Conservation (phyloP, 352 stramenopile genomes). For the Discostella stelligera region DNA sequence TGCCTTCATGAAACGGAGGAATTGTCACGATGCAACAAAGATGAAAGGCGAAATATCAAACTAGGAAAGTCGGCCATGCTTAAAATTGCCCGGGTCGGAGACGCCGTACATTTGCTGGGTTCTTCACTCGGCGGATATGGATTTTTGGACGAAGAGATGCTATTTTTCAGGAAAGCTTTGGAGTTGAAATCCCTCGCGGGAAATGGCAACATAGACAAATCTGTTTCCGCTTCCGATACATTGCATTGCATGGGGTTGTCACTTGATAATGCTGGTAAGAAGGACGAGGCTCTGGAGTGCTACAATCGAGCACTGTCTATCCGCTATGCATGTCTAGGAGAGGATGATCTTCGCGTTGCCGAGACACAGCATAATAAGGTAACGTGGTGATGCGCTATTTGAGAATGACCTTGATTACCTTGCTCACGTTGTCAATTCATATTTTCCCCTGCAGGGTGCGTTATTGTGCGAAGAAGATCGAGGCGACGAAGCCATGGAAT, state of each 20-base stretch:
- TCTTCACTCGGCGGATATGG: conserved; percentile 58
- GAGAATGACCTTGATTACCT: not conserved
- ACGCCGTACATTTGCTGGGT: conserved; percentile 59
- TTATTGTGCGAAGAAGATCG: conserved; percentile 58
- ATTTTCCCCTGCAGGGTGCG: conserved; percentile 34
- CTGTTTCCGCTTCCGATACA: conserved; percentile 52
- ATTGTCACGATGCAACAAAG: conserved; percentile 30
- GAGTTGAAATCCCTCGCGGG: conserved; percentile 45
- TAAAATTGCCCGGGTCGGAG: conserved; percentile 49
- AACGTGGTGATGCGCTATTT: conserved; percentile 8
- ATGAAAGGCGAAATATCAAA: conserved; percentile 29
- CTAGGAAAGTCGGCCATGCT: conserved; percentile 34
- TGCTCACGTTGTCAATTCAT: conserved; percentile 9
- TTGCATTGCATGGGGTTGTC: conserved; percentile 62
- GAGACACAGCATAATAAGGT: conserved; percentile 68
- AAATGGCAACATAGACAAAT: conserved; percentile 34
- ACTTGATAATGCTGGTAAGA: conserved; percentile 60
- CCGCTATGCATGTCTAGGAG: conserved; percentile 46
- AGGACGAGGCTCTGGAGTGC: conserved; percentile 49
- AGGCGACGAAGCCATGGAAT: conserved; percentile 57
- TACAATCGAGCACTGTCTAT: conserved; percentile 59
- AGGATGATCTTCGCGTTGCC: conserved; percentile 54
- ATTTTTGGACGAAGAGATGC: conserved; percentile 62
- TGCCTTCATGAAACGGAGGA: conserved; percentile 51
- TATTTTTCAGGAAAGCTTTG: conserved; percentile 61